Evolutionary conservation across 805 yeast genomes (phyloP).

Genomic region (Saccharomycopsis malanga): DNA sequence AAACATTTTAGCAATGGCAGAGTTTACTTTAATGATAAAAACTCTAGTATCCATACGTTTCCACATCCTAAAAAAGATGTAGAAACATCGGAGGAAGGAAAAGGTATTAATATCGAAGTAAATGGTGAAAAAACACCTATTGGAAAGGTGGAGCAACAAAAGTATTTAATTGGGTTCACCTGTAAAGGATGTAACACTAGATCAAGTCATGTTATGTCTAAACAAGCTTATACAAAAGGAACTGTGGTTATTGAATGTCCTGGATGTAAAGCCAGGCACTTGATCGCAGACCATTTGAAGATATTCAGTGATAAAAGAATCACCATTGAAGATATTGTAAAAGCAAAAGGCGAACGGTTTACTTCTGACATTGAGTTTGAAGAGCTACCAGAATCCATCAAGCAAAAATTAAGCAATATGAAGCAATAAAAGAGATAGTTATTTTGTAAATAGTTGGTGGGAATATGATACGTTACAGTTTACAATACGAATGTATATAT

Average conservation of each 20-base stretch:
- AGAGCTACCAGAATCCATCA: slow-evolving; percentile 54
- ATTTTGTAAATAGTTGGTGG: no score
- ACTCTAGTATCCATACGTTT: no score
- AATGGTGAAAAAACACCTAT: slow-evolving; percentile 8
- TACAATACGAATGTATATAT: no score
- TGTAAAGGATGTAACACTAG: slow-evolving; percentile 82
- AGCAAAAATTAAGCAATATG: slow-evolving; percentile 22
- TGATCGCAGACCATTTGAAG: slow-evolving; percentile 83
- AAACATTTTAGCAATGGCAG: no score
- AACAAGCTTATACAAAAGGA: slow-evolving; percentile 84
- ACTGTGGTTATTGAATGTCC: slow-evolving; percentile 90
- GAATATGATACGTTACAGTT: no score
- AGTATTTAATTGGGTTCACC: slow-evolving; percentile 82
- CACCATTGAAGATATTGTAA: slow-evolving; percentile 73
- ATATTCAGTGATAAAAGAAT: slow-evolving; percentile 74
- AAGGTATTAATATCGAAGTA: neutral
- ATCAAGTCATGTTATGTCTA: slow-evolving; percentile 84
- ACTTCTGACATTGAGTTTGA: slow-evolving; percentile 63
- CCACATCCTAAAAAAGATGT: no score
- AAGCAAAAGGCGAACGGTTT: slow-evolving; percentile 69
- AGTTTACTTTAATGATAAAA: no score
- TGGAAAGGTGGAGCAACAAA: slow-evolving; percentile 61
- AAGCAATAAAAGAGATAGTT: neutral
- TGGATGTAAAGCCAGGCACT: slow-evolving; percentile 77
- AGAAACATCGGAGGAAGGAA: no score